Conservation (phyloP, 176 grass and related monocot genomes). For the Zoysia pacifica region DNA sequence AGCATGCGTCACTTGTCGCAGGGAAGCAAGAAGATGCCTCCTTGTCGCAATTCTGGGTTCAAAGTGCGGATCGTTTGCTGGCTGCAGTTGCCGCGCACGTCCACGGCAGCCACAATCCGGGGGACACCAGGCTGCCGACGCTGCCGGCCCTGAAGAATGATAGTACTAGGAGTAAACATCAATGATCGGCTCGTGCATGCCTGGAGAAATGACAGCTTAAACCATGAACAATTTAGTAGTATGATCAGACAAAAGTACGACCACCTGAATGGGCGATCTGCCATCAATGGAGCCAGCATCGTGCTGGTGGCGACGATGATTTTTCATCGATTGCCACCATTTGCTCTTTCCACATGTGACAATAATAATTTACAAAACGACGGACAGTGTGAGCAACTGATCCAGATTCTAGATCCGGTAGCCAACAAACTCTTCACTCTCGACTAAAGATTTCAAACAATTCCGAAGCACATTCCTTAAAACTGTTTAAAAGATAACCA, state of each 20-base stretch:
- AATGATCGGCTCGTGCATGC: no score
- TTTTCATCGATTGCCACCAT: neutral
- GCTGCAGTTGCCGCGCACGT: no score
- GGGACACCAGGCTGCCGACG: no score
- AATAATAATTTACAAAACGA: conserved; percentile 34
- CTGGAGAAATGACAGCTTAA: neutral
- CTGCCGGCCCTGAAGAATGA: no score
- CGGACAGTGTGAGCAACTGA: conserved; percentile 4
- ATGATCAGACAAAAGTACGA: conserved; percentile 39
- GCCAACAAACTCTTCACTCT: neutral
- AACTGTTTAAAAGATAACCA: conserved; percentile 24
- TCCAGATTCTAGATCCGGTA: neutral
- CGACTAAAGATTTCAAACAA: conserved; percentile 20
- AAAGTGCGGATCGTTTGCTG: no score
- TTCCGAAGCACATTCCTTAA: neutral
- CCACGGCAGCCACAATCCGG: no score
- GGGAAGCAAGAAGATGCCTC: no score
- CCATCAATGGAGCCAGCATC: conserved; percentile 37
- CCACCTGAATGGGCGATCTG: conserved; percentile 29
- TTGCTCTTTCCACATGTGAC: conserved; percentile 19
- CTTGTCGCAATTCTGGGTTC: no score
- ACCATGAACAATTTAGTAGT: neutral
- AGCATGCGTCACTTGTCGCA: no score
- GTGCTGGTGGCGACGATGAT: neutral
- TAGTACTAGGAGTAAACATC: no score